Conservation (phyloP, 345 rosid species). For the Punica granatum region DNA sequence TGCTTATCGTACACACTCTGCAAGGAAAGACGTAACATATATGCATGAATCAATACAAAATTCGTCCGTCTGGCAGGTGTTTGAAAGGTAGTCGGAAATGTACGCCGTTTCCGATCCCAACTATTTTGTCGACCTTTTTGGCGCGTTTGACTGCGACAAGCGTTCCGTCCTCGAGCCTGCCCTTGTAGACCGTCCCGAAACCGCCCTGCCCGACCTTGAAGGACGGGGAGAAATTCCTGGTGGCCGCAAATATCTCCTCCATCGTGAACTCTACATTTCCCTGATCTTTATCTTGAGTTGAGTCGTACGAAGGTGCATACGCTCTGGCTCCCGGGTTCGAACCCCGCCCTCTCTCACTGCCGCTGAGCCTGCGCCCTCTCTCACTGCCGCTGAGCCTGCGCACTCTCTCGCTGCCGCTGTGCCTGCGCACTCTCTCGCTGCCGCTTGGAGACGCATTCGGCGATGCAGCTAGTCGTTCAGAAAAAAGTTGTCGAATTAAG, state of each 20-base stretch:
- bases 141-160: conserved; percentile 80
- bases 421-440: no score
- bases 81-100: background rate
- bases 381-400: conserved; percentile 13
- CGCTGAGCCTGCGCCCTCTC: conserved; percentile 16
- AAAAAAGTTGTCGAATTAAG: background rate
- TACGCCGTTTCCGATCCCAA: background rate
- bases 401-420: no score
- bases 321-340: conserved; percentile 22
- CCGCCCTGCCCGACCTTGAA: conserved; percentile 89
- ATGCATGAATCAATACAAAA: no score
- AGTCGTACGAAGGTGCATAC: conserved; percentile 23
- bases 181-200: conserved; percentile 88
- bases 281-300: conserved; percentile 26
- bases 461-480: conserved; percentile 13
- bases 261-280: conserved; percentile 48
- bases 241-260: conserved; percentile 57
- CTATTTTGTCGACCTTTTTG: conserved; percentile 44
- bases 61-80: background rate
- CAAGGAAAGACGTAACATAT: conserved; percentile 12
- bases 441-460: conserved; percentile 26
- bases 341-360: conserved; percentile 30
- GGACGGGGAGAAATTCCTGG: conserved; percentile 71
- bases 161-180: conserved; percentile 67
- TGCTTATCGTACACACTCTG: conserved; percentile 75